Evolutionary conservation across 2,329 filamentous ascomycete genomes (phyloP).

Genomic region (Sarocladiaceae sp.): DNA sequence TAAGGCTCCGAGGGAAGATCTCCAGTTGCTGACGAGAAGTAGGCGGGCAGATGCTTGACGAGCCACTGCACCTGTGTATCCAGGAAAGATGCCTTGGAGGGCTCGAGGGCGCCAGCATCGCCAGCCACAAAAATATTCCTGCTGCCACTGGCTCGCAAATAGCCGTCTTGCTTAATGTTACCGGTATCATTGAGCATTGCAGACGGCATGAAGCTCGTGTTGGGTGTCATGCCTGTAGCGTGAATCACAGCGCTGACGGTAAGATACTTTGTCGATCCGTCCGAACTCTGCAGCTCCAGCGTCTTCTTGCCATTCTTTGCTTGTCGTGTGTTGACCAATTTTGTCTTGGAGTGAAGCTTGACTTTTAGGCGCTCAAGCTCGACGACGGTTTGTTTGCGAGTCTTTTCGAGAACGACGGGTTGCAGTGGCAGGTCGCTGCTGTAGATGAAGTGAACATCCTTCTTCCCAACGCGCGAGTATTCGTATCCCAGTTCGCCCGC

Average conservation of each 20-base stretch:
- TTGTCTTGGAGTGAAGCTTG: slow-evolving; percentile 32
- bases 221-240: slow-evolving; percentile 37
- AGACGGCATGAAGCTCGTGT: slow-evolving; percentile 36
- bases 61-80: slow-evolving; percentile 28
- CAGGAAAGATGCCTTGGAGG: slow-evolving; percentile 22
- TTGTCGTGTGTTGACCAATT: slow-evolving; percentile 23
- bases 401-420: slow-evolving; percentile 23
- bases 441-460: slow-evolving; percentile 40
- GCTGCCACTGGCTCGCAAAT: slow-evolving; percentile 28
- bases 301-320: slow-evolving; percentile 19
- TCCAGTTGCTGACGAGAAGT: slow-evolving; percentile 16
- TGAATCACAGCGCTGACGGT: slow-evolving; percentile 40
- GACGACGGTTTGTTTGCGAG: slow-evolving; percentile 30
- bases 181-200: slow-evolving; percentile 27
- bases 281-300: slow-evolving; percentile 25
- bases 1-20: slow-evolving; percentile 1
- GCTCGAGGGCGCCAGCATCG: slow-evolving; percentile 36
- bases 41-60: slow-evolving; percentile 27
- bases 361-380: slow-evolving; percentile 39
- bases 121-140: slow-evolving; percentile 38
- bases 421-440: slow-evolving; percentile 32
- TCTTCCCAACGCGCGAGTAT: slow-evolving; percentile 35
- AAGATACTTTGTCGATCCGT: slow-evolving; percentile 30
- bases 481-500: slow-evolving; percentile 44
- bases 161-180: slow-evolving; percentile 30